Conservation (phyloP, 495 filamentous ascomycete genomes). For the Neurospora sp. region DNA sequence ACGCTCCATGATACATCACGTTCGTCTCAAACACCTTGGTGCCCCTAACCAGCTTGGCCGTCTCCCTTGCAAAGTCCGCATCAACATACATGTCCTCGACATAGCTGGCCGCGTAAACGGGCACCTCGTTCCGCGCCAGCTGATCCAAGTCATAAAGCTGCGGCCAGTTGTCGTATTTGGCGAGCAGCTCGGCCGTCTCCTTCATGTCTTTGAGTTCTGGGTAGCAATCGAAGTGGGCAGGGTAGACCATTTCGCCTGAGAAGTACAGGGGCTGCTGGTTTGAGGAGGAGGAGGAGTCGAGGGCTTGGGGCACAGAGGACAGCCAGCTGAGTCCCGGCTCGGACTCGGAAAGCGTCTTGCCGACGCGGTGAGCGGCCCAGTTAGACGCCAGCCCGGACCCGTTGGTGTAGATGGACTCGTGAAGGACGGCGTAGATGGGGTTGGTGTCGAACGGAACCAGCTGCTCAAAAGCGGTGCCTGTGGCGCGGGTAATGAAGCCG, state of each 20-base stretch:
- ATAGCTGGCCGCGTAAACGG: slow-evolving; percentile 80
- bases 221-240: slow-evolving; percentile 70
- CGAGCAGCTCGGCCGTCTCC: slow-evolving; percentile 60
- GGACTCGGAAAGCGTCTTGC: slow-evolving; percentile 24
- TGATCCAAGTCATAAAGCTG: slow-evolving; percentile 65
- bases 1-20: slow-evolving; percentile 72
- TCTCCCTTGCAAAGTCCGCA: slow-evolving; percentile 58
- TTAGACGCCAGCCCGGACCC: slow-evolving; percentile 30
- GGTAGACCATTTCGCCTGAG: slow-evolving; percentile 87
- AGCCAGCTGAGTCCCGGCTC: slow-evolving; percentile 26
- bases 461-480: slow-evolving; percentile 55
- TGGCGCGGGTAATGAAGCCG: slow-evolving; percentile 59
- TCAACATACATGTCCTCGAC: slow-evolving; percentile 95
- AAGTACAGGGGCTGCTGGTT: slow-evolving; percentile 54
- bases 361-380: slow-evolving; percentile 42
- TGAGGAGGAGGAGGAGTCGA: background rate
- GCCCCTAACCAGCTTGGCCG: slow-evolving; percentile 64
- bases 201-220: slow-evolving; percentile 56
- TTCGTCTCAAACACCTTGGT: slow-evolving; percentile 81
- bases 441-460: slow-evolving; percentile 58
- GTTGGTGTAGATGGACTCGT: slow-evolving; percentile 77
- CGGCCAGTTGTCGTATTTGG: slow-evolving; percentile 55
- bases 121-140: slow-evolving; percentile 69
- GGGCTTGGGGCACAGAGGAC: slow-evolving; percentile 3
- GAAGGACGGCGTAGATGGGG: slow-evolving; percentile 75